Conservation (phyloP, 768 basidiomycete species). For the Lentinula boryana region DNA sequence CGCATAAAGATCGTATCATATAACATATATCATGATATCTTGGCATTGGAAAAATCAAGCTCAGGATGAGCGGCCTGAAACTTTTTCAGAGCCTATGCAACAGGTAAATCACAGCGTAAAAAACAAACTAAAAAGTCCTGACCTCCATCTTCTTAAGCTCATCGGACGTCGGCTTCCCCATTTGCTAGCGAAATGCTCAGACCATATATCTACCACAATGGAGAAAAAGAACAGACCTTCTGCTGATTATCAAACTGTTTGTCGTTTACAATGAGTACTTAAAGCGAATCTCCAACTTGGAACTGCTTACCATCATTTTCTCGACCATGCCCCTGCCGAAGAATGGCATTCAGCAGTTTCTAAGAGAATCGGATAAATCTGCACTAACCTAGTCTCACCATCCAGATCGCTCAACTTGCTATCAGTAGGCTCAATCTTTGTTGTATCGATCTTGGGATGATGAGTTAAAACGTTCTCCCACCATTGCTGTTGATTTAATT, state of each 20-base stretch:
- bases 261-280: neutral
- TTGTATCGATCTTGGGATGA: slow-evolving; percentile 95
- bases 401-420: slow-evolving; percentile 96
- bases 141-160: slow-evolving; percentile 92
- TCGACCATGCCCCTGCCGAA: slow-evolving; percentile 86
- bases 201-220: neutral
- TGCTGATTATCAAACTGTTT: slow-evolving; percentile 69
- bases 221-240: slow-evolving; percentile 35
- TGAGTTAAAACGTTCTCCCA: slow-evolving; percentile 96
- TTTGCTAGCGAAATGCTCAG: slow-evolving; percentile 49
- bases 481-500: slow-evolving; percentile 86
- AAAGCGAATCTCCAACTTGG: neutral
- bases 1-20: neutral
- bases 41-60: slow-evolving; percentile 89
- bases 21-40: slow-evolving; percentile 50
- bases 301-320: slow-evolving; percentile 94
- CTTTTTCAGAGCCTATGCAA: slow-evolving; percentile 67
- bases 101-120: neutral
- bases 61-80: slow-evolving; percentile 91
- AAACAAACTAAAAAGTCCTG: slow-evolving; percentile 7
- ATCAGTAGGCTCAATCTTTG: slow-evolving; percentile 91
- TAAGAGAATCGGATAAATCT: neutral
- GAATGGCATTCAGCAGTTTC: slow-evolving; percentile 1
- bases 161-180: slow-evolving; percentile 94
- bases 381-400: slow-evolving; percentile 76